Percentiles rank a stretch among this genome's conserved stretches.
Evolutionary conservation across 2,329 filamentous ascomycete species (phyloP).

Genomic region (Drechslerella stenobrocha): DNA sequence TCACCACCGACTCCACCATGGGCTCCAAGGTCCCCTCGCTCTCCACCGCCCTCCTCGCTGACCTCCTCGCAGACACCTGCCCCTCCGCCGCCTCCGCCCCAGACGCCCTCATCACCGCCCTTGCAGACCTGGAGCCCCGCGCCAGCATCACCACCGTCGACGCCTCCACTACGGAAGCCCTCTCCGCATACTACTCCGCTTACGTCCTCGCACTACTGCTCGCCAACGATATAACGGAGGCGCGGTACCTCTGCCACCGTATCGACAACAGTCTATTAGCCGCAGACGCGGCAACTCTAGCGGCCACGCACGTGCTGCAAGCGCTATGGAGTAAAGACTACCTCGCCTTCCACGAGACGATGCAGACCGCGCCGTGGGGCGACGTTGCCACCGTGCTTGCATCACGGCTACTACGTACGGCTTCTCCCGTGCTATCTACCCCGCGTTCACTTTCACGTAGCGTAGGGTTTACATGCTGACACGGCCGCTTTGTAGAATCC

Average conservation of each 20-base stretch:
- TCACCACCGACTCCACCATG: slow-evolving; percentile 9
- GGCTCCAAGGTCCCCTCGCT: slow-evolving; percentile 41
- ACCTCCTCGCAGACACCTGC: slow-evolving; percentile 18
- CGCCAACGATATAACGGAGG: slow-evolving; percentile 52
- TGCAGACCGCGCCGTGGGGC: slow-evolving; percentile 50
- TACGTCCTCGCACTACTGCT: slow-evolving; percentile 52
- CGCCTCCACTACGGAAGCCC: slow-evolving; percentile 42
- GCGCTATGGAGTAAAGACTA: slow-evolving; percentile 52
- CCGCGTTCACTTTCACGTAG: background rate
- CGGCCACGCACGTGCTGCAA: slow-evolving; percentile 49
- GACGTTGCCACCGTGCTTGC: slow-evolving; percentile 45
- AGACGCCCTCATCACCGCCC: slow-evolving; percentile 19
- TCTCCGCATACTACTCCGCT: slow-evolving; percentile 51
- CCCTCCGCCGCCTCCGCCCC: slow-evolving; percentile 9
- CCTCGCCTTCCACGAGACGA: slow-evolving; percentile 48
- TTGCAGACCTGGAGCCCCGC: slow-evolving; percentile 36
- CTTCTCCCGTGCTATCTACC: background rate
- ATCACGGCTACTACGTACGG: slow-evolving; percentile 41
- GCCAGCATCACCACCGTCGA: slow-evolving; percentile 39
- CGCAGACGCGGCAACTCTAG: slow-evolving; percentile 49
- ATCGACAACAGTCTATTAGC: slow-evolving; percentile 49
- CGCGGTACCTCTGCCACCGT: slow-evolving; percentile 51
- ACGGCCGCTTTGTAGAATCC: too few relatives aligned
- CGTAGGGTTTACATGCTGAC: background rate
- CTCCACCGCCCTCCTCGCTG: slow-evolving; percentile 19